phyloP scores from a whole-genome alignment of 1,139 yeast genomes.

The Taphrina pruni region DNA sequence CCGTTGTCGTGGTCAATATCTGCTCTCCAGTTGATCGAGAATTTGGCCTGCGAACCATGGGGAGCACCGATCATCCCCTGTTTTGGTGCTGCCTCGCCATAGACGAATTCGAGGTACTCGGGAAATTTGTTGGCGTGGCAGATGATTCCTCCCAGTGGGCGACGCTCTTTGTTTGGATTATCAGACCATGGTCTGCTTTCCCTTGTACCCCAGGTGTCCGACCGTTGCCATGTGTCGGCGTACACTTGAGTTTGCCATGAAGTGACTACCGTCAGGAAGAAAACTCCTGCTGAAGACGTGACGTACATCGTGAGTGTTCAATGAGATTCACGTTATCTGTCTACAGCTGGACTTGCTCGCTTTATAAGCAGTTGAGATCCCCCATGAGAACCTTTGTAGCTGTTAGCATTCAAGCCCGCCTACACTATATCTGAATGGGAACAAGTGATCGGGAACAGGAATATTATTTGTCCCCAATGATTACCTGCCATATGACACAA shows the following conservation, averaged over 20 bases:
- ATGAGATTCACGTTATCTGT: too few species aligned
- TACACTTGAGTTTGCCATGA: not conserved
- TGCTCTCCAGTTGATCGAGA: constrained; percentile 1
- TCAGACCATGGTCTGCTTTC: not conserved
- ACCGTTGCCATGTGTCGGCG: not conserved
- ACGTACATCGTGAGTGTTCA: not conserved
- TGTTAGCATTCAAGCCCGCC: too few species aligned
- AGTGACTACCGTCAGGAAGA: not conserved
- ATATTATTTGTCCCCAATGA: too few species aligned
- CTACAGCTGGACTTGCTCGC: too few species aligned
- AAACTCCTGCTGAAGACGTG: not conserved
- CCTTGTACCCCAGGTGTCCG: not conserved
- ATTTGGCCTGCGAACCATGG: not conserved
- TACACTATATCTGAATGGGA: too few species aligned
- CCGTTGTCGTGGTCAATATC: not conserved
- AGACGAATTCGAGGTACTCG: constrained; percentile 4
- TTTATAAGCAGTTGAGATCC: too few species aligned
- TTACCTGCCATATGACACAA: too few species aligned
- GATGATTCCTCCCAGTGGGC: not conserved
- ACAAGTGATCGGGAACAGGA: too few species aligned
- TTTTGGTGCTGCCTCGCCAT: not conserved
- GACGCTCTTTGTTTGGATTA: not conserved
- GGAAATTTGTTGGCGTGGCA: not conserved
- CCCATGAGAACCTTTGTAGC: too few species aligned
- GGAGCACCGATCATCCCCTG: not conserved